Conservation (phyloP, 768 basidiomycete genomes). For the Candolleomyces eurysporus region DNA sequence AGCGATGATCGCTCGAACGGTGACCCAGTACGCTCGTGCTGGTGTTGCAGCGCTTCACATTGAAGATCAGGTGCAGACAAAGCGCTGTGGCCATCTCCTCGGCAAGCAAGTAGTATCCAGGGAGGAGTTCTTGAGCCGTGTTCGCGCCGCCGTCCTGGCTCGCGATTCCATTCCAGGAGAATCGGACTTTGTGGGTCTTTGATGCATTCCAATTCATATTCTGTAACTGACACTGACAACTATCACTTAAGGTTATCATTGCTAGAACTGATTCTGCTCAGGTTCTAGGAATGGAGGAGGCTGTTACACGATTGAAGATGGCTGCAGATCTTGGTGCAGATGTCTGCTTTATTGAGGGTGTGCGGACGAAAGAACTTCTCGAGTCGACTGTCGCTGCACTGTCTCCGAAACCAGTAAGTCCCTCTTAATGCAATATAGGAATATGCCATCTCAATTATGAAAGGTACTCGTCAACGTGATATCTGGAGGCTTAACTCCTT, state of each 20-base stretch:
- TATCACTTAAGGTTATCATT: constrained; percentile 52
- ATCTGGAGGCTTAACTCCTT: constrained; percentile 73
- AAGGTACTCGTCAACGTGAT: constrained; percentile 77
- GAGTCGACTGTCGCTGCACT: constrained; percentile 62
- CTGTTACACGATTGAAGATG: constrained; percentile 59
- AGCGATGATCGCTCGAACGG: constrained; percentile 72
- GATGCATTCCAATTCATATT: background rate
- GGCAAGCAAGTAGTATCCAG: constrained; percentile 82
- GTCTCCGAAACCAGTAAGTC: constrained; percentile 64
- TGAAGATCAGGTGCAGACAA: constrained; percentile 81
- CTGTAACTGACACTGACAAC: background rate
- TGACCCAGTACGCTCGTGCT: constrained; percentile 64
- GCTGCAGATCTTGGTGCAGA: constrained; percentile 75
- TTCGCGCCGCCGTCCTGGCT: constrained; percentile 75
- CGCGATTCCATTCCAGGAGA: constrained; percentile 73
- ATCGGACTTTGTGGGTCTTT: constrained; percentile 59
- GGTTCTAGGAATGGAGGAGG: constrained; percentile 78
- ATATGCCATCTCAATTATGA: background rate
- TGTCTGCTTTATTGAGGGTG: constrained; percentile 81
- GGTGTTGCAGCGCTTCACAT: constrained; percentile 78
- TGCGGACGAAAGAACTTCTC: constrained; percentile 64
- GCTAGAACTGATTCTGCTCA: constrained; percentile 79
- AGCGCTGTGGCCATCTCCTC: constrained; percentile 76
- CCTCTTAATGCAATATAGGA: background rate
- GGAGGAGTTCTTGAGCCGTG: constrained; percentile 71